A percentile compares a stretch with the other conserved stretches of the same genome.
Evolutionary conservation across 805 yeast genomes (phyloP).

Genomic region (Zygotorulaspora chibaensis): DNA sequence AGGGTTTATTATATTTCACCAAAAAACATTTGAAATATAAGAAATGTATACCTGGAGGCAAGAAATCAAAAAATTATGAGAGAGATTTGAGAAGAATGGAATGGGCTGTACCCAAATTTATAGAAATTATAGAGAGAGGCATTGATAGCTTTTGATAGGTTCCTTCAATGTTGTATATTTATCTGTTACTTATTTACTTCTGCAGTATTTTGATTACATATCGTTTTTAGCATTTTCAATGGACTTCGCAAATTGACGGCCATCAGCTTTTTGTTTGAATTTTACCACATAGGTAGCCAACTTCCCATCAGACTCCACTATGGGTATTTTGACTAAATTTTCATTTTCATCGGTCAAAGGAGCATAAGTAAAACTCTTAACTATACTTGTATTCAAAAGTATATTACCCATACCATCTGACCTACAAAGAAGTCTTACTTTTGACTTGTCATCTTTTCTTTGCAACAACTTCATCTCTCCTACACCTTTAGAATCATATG

Average conservation of each 20-base stretch:
- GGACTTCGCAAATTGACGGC: constrained; percentile 31
- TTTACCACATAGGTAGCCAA: constrained; percentile 66
- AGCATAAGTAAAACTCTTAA: constrained; percentile 54
- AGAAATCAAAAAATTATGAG: constrained; percentile 21
- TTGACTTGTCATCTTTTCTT: constrained; percentile 49
- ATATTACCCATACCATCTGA: constrained; percentile 87
- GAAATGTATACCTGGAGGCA: constrained; percentile 18
- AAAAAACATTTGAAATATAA: constrained; percentile 26
- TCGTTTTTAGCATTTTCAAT: constrained; percentile 32
- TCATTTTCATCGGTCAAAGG: constrained; percentile 54
- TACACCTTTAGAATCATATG: constrained; percentile 63
- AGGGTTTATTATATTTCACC: constrained; percentile 34
- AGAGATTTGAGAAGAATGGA: constrained; percentile 32
- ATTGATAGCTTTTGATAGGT: constrained; percentile 10
- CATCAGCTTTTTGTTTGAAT: constrained; percentile 52
- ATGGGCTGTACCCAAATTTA: constrained; percentile 28
- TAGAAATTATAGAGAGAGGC: constrained; percentile 13
- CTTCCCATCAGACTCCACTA: constrained; percentile 49
- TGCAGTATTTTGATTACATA: constrained; percentile 21
- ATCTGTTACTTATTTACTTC: constrained; percentile 1
- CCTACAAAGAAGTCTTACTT: constrained; percentile 70
- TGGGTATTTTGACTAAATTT: constrained; percentile 62
- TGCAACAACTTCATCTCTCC: constrained; percentile 77
- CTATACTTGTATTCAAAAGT: constrained; percentile 61
- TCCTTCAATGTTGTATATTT: neutral